Base-by-base conservation (phyloP, 164 flowering plant species). In the Piper betle region DNA sequence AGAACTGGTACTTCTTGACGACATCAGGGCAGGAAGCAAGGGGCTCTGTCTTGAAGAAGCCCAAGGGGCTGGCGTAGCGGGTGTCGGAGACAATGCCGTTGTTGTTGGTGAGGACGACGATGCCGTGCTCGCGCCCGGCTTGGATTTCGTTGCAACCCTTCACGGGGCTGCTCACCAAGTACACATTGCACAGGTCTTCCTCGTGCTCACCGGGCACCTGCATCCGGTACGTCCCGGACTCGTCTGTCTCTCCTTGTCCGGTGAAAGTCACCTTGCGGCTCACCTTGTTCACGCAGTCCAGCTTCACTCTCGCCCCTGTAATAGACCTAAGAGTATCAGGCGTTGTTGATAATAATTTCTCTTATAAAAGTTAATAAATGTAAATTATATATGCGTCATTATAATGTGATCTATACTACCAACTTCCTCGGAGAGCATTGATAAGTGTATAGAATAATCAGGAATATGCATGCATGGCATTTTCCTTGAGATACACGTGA, bases 141-240 rank as follows among this genome's bases (percentile, higher is more conserved):
- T 55, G 9, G 42, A 53, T 10, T 64, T 80, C 80, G 13, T 19
- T 39, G 72, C 90, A 84, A 1, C 77, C 12, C n/a, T n/a, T n/a
- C n/a, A n/a, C n/a, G n/a, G n/a, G n/a, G n/a, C n/a, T n/a, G n/a
- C n/a, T n/a, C n/a, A 71, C 20, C 6, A 78, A 66, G 37, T 33
- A 37, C 8, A 86, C 64, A 69, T 82, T 81, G 52, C 93, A 86
- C 2, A 81, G 55, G 19, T 86, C 87, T 33, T 81, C 86, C 64
- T 79, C 89, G 25, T 74, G 83, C 8, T 84, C 83, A 7, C 80
- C 83, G 1, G 71, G 72, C 5, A 76, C 81, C 0, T 65, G 58
- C 6, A 81, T 39, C 19, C 59, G 20, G 77, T 81, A 81, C 0
- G 19, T 43, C 6, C 88, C 91, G 0, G 16, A 2, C 8, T 39